phyloP scores from a whole-genome alignment of 1,284 basidiomycete species.

The Microbotryum scabiosae region DNA sequence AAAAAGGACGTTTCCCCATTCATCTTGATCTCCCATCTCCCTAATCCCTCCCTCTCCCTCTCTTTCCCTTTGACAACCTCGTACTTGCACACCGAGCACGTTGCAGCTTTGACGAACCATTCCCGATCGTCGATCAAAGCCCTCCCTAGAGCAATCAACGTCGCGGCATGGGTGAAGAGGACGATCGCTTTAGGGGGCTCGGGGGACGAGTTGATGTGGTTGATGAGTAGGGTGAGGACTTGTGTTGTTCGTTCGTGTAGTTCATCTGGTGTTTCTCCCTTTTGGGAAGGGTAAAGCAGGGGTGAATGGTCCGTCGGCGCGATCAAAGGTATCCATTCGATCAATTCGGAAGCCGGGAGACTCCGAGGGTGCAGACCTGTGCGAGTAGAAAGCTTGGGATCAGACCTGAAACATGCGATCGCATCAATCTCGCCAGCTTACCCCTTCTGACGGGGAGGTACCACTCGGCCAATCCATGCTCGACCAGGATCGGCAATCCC shows the following conservation, averaged over 20 bases:
- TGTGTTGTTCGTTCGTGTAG: slow-evolving; percentile 55
- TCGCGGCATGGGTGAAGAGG: slow-evolving; percentile 70
- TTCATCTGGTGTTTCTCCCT: slow-evolving; percentile 58
- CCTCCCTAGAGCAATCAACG: slow-evolving; percentile 59
- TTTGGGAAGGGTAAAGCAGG: slow-evolving; percentile 57
- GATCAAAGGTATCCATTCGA: slow-evolving; percentile 52
- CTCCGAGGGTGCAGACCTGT: slow-evolving; percentile 62
- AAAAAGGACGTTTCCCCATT: slow-evolving; percentile 24
- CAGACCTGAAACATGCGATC: not conserved
- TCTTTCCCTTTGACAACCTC: not conserved
- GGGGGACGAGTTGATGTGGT: slow-evolving; percentile 42
- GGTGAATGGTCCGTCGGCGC: slow-evolving; percentile 55
- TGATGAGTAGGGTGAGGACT: slow-evolving; percentile 50
- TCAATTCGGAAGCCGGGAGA: slow-evolving; percentile 48
- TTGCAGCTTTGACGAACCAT: slow-evolving; percentile 37
- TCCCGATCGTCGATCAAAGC: slow-evolving; percentile 49
- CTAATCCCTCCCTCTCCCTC: not conserved
- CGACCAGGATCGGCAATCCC: slow-evolving; percentile 57
- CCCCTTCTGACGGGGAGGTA: slow-evolving; percentile 61
- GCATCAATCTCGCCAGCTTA: slow-evolving; percentile 38
- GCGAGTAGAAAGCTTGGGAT: not conserved
- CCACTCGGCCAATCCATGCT: slow-evolving; percentile 77
- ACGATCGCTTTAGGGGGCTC: slow-evolving; percentile 49
- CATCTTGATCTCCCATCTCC: slow-evolving; percentile 13
- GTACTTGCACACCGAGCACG: slow-evolving; percentile 17